Base-by-base conservation (phyloP, 106 monocot genomes). In the Dactylorhiza incarnata region DNA sequence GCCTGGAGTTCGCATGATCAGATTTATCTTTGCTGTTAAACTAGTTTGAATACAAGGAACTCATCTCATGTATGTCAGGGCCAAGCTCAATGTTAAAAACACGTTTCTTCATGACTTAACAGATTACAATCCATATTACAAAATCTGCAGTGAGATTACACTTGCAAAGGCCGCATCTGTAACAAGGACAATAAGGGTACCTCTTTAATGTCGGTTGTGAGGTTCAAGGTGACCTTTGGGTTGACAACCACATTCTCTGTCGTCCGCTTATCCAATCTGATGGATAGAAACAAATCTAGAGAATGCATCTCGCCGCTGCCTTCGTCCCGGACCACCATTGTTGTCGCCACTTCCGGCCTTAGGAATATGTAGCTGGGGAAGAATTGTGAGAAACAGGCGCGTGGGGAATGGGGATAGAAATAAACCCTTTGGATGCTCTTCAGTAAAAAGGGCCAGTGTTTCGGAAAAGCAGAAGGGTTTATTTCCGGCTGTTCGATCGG, bases 161-260 rank as follows among this genome's bases (percentile, higher is more conserved):
- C 63, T 63, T 26, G 25, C 25, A 49, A 9, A 51, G 1, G 14
- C 54, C 14, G 37, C 2, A 20, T 9, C 10, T 54, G 56, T 24
- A 48, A 20, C 22, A 54, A 4, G 17, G 19, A 8, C 7, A 19
- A 4, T 9, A 44, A 8, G 22, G 16, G 5, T 80, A 95, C 97
- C 93, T 94, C 97, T 26, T 86, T 86, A 81, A 97, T 94, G 75
- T 94, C 97, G 37, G 89, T 87, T 20, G 83, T 82, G 73, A 97
- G 91, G 61, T 94, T 97, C 79, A 91, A 78, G 72, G 93, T 94
- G 78, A 97, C 93, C 81, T 94, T 97, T 68, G 77, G 59, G 74
- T 97, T 97, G 29, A 84, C 91, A 10, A 97, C 79, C 17, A 89
- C 84, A 72, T 94, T 94, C 87, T 97, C 97, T 9, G 91, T 91